A percentile compares a stretch with the other conserved stretches of the same genome.
Evolutionary conservation across 2,329 filamentous ascomycete genomes (phyloP).

Genomic region (Eurotiales sp.): DNA sequence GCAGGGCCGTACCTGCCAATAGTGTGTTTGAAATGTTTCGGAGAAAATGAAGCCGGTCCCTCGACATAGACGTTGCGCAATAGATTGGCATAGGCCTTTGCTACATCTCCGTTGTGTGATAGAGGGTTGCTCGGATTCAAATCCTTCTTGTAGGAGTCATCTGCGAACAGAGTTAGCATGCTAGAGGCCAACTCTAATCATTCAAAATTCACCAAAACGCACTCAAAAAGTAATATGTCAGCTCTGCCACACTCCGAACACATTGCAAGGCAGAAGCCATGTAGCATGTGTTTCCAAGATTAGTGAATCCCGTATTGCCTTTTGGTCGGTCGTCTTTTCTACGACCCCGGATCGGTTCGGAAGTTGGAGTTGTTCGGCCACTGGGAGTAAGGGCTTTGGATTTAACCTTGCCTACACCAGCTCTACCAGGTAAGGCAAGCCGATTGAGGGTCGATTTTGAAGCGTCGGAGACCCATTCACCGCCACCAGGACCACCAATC

Average conservation of each 20-base stretch:
- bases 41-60: conserved; percentile 65
- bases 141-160: conserved; percentile 69
- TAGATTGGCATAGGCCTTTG: conserved; percentile 74
- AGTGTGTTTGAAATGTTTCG: conserved; percentile 74
- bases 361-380: conserved; percentile 68
- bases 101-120: conserved; percentile 79
- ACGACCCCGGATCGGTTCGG: conserved; percentile 63
- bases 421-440: conserved; percentile 49
- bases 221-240: conserved; percentile 84
- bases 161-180: conserved; percentile 23
- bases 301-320: conserved; percentile 79
- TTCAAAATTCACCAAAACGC: conserved; percentile 14
- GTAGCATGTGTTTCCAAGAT: conserved; percentile 96
- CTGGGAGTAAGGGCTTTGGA: conserved; percentile 41
- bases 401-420: conserved; percentile 35
- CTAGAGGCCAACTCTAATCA: not conserved
- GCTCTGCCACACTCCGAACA: conserved; percentile 85
- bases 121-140: conserved; percentile 83
- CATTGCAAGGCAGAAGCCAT: conserved; percentile 98
- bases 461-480: conserved; percentile 54
- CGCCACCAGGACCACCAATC: conserved; percentile 51
- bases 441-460: conserved; percentile 42
- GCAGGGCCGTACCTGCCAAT: conserved; percentile 77
- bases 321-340: conserved; percentile 65
- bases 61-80: conserved; percentile 75